Base-by-base conservation (phyloP, 2,329 filamentous ascomycete species). In the Ophiostoma piceae region DNA sequence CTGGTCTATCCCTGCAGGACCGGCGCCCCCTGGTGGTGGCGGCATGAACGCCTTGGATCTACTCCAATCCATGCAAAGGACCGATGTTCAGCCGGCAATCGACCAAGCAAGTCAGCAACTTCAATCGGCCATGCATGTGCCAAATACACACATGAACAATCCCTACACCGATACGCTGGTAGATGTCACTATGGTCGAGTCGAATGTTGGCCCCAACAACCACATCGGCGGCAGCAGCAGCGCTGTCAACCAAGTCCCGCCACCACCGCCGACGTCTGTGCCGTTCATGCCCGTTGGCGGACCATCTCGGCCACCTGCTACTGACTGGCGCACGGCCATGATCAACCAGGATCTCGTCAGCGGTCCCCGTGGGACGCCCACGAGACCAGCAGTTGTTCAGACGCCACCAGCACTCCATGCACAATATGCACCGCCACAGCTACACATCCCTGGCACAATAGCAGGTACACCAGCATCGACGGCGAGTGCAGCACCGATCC, bases 401-500 rank as follows among this genome's bases (percentile, higher is more conserved):
- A 19, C 43, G 19, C 19, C 43, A 9, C 43, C 16, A 47, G 19
- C 19, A 2, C 8, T 16, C 7, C 43, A 47, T 19, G 43, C 3
- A 47, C 43, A 16, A 6, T 16, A n/a, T 1, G 6, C 16, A 47
- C 7, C 43, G 7, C 43, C 19, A 47, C 4, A 47, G 43, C 7
- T 16, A 47, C 43, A 47, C 19, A 19, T 26, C n/a, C n/a, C n/a
- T 26, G 9, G 11, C 26, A 12, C 57, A 62, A 2, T 22, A 60
- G 3, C 51, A 57, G 57, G 11, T 16, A 3, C 57, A 5, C 7
- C 62, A 2, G 60, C 64, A 22, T 66, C 65, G 39, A 47, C 65
- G 22, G 65, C 65, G 39, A 66, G 65, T 19, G 39, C 65, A 26
- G 65, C 65, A 19, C 65, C 65, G 0, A 29, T 66, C 35, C 37